Evolutionary conservation across 768 basidiomycete species (phyloP), one percentile per base, ranked within the genome.

Genomic region (Tylopilus vinaceipallidus): DNA sequence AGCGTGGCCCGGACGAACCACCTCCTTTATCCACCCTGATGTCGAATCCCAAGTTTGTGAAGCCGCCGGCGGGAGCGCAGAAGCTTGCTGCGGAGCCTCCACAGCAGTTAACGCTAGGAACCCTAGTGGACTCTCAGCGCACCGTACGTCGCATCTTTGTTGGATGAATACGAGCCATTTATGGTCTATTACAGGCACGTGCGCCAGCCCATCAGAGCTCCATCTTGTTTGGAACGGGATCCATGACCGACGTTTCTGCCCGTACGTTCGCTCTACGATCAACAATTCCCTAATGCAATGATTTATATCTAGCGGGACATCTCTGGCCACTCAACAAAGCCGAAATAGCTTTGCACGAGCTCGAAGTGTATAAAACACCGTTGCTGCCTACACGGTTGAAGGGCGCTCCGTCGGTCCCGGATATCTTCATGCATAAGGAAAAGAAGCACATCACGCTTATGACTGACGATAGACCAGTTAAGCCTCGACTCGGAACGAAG

Each of bases 291-390:
- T 43, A 42, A 29, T 38, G 45, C 54, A 39, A 54, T 62, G 50
- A 62, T 54, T 54, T 36, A 24, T 37, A 16, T 45, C 23, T 17
- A 60, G 58, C 69, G 52, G 63, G 61, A 29, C 49, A 60, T 34
- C 45, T 55, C n/a, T 66, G 62, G 55, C 71, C 72, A 14, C 64
- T 71, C 56, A 80, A 75, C 37, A 73, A 81, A 16, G 82, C 86
- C 17, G 84, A 88, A 68, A 75, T 77, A 50, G 83, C 83, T 14
- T 72, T 91, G 6, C 82, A 84, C 36, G 83, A 86, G 57, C 71
- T 88, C 38, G 87, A 90, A 54, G 75, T 86, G 26, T 91, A 89
- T 73, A 86, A 84, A 69, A 91, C 86, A 1, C 88, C 88, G 6
- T 75, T 91, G 38, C 58, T 89, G 14, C 86, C 88, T 11, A 82